Evolutionary conservation across 1,139 yeast genomes (phyloP), one percentile per base, ranked within the genome.

Genomic region (Diutina scorzettiae): DNA sequence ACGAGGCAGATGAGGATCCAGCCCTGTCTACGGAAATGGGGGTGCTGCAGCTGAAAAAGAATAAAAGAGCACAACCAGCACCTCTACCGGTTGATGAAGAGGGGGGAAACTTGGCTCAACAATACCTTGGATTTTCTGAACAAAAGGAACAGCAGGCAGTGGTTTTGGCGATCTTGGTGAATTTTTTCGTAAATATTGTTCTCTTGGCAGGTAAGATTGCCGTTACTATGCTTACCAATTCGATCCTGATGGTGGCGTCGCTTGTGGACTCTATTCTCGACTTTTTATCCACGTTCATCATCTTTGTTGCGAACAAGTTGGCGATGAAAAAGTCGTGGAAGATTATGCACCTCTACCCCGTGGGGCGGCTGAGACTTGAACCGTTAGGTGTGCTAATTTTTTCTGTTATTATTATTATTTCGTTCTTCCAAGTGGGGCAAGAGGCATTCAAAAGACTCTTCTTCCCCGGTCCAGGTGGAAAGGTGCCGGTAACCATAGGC

Each of bases 341-440:
- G 42, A 64, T 64, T 5, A 62, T 64, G 39, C 66, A 64, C 46
- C 43, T 66, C 4, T 67, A 76, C 49, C 94, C 93, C 0, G 77
- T 82, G 6, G 93, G 93, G 2, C 64, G 85, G 37, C 70, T 78
- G 37, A 70, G 89, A 45, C 62, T 83, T 40, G 93, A 82, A 53
- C 94, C 94, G 0, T 68, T 83, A 44, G 93, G 94, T 0, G 82
- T 83, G 12, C 65, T 83, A 47, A 78, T 83, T 2, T 83, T 83
- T 51, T 78, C 86, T 1, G 69, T 81, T 25, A 66, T 83, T 40
- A 83, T 83, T 50, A 77, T 82, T 32, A 65, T 81, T 23, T 79
- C 89, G 6, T 83, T 83, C 49, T 57, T 79, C 43, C 89, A 82
- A 54, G 85, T 83, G 44, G 83, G 82, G 3, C 75, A 77, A 47